Base-by-base conservation (phyloP, 1,139 yeast genomes). In the Taiozyma onychis region DNA sequence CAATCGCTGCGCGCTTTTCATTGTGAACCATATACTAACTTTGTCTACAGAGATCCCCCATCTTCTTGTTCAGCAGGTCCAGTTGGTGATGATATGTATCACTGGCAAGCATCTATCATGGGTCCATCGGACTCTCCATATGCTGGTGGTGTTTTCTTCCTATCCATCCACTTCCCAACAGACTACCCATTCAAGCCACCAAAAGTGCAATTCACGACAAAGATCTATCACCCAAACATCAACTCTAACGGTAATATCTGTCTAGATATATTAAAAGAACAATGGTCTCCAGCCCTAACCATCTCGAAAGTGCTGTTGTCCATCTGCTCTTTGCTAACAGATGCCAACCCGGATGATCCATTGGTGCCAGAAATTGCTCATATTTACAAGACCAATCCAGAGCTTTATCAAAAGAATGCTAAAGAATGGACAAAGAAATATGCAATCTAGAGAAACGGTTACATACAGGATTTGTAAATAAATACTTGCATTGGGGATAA, bases 51-150 rank as follows among this genome's bases (percentile, higher is more conserved):
- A 80, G 99, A 93, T 70, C 99, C 99, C 58, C 99, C 99, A 66
- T 88, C 98, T 54, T 90, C 97, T 47, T 95, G 99, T 74, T 90
- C 98, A 42, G 99, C 99, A 11, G 99, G 99, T 48, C 99, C 99
- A 64, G 95, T 89, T 48, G 97, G 97, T 51, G 98, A 93, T 65
- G 96, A 89, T 68, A 77, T 89, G 68, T 89, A 85, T 75, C 96
- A 88, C 77, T 89, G 97, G 97, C 96, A 89, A 73, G 97, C 97
- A 46, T 88, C 96, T 52, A 89, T 89, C 69, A 87, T 89, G 93
- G 97, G 97, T 45, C 97, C 97, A 46, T 79, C 93, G 59, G 97
- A 89, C 72, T 85, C 95, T 48, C 96, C 97, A 60, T 89, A 88
- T 64, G 88, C 96, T 48, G 95, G 95, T 59, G 97, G 96, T 61